Base-by-base conservation (phyloP, 306 rosid genomes). In the Lupinus albus region DNA sequence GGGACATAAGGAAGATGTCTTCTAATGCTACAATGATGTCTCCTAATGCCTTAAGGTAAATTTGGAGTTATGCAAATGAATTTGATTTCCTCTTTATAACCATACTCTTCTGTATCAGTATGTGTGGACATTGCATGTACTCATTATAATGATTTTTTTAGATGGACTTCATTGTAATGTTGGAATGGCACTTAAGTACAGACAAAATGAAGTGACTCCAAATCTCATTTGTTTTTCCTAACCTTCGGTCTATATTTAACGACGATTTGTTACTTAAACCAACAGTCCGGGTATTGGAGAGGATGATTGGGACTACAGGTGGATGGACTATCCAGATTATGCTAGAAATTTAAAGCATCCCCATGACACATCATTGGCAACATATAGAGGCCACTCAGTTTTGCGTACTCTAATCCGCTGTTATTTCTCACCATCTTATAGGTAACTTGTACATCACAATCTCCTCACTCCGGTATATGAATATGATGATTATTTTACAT, bases 1-100 rank as follows among this genome's bases (percentile, higher is more conserved):
- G 99, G 99, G 99, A 90, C 70, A 90, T 93, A 72, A 77, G 97
- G 73, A 88, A 64, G 78, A 90, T 93, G 95, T 77, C 96, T 75
- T 68, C 86, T 48, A 79, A 61, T 56, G 80, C 86, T 58, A 49
- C 80, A 49, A 33, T 73, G 96, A 88, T 93, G 94, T 75, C 96
- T 75, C 68, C 87, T 48, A 79, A 57, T 56, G 81, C 87, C 61
- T 44, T 80, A 49, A 33, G 74, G 97, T 39, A 39, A 39, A 39
- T 10, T 8, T 8, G 8, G 12, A 57, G 53, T 59, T 35, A 17
- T 58, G 68, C 51, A 20, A 59, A 52, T 17, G 10, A 64, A 58
- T 45, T 53, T 56, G 21, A 2, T 64, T 50, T 52, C 16, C 14
- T 42, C 58, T 64, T 18, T 17, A 33, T n/a, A 42, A 51, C 28